These are phyloP conservation scores for Pelargonium citronellum DNA, from an alignment of 441 rosid genomes.

Conservation along the genomic window DNA sequence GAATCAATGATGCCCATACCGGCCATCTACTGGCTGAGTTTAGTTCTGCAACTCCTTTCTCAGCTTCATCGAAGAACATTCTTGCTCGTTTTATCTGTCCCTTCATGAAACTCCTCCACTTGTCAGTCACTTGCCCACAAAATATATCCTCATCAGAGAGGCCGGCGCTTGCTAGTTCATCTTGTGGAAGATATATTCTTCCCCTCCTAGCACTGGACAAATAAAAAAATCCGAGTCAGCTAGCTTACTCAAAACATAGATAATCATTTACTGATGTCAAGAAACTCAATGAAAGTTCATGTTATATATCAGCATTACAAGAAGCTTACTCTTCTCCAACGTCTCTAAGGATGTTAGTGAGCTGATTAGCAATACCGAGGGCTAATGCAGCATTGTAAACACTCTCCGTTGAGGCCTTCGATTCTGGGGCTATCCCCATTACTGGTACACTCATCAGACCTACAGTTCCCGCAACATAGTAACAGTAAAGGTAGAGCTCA, in stretches of 20 bases:
- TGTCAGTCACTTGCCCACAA: slow-evolving; percentile 40
- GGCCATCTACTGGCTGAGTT: slow-evolving; percentile 48
- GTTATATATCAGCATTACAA: neutral
- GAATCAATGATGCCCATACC: slow-evolving; percentile 40
- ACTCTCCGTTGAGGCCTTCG: slow-evolving; percentile 40
- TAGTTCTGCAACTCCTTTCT: slow-evolving; percentile 40
- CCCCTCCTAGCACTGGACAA: slow-evolving; percentile 39
- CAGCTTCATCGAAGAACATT: slow-evolving; percentile 44
- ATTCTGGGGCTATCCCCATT: slow-evolving; percentile 44
- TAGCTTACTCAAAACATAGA: neutral
- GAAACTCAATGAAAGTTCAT: neutral
- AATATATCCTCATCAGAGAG: slow-evolving; percentile 44
- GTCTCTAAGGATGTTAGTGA: slow-evolving; percentile 50
- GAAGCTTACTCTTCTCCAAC: slow-evolving; percentile 51
- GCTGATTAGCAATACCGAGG: slow-evolving; percentile 52
- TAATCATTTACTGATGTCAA: neutral
- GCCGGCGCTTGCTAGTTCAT: slow-evolving; percentile 35
- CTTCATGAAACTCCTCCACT: slow-evolving; percentile 44
- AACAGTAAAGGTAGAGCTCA: slow-evolving; percentile 51
- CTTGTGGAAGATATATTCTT: slow-evolving; percentile 44
- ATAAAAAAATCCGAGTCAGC: neutral
- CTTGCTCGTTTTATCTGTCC: slow-evolving; percentile 43
- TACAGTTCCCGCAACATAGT: slow-evolving; percentile 52
- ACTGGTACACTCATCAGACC: slow-evolving; percentile 53
- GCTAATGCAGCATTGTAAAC: slow-evolving; percentile 47